Percentiles rank a stretch among this genome's conserved stretches.
Evolutionary conservation across 805 yeast genomes (phyloP).

Genomic region (Torulaspora microellipsoides): DNA sequence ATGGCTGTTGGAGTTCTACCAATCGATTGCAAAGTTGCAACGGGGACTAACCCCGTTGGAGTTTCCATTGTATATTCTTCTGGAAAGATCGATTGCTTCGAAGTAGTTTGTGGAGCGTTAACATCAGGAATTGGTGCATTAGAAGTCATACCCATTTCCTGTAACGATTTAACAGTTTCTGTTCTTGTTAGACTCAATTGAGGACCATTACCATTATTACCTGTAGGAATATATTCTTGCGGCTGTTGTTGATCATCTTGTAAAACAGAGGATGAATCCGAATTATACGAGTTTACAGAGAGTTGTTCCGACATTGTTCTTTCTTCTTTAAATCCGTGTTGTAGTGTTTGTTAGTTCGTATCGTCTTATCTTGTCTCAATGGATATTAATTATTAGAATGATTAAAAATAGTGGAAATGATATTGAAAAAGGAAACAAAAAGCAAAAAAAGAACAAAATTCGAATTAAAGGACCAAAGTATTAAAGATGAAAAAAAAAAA

Average conservation of each 20-base stretch:
- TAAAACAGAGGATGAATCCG: slow-evolving; percentile 14
- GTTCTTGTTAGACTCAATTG: slow-evolving; percentile 46
- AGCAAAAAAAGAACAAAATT: no score
- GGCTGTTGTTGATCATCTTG: slow-evolving; percentile 22
- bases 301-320: slow-evolving; percentile 16
- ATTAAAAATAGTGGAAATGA: no score
- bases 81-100: slow-evolving; percentile 73
- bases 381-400: no score
- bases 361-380: not conserved
- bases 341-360: not conserved
- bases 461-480: no score
- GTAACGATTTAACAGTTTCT: slow-evolving; percentile 70
- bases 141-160: slow-evolving; percentile 56
- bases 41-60: slow-evolving; percentile 81
- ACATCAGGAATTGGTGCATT: slow-evolving; percentile 52
- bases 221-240: slow-evolving; percentile 24
- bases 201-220: not conserved
- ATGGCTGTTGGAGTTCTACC: slow-evolving; percentile 49
- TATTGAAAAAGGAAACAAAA: no score
- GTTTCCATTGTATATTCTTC: slow-evolving; percentile 91
- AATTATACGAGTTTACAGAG: slow-evolving; percentile 21
- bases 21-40: slow-evolving; percentile 58
- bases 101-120: slow-evolving; percentile 47
- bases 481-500: no score
- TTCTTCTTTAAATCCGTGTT: no score